phyloP scores from a whole-genome alignment of 83 land plant species.

The Picea mariana region DNA sequence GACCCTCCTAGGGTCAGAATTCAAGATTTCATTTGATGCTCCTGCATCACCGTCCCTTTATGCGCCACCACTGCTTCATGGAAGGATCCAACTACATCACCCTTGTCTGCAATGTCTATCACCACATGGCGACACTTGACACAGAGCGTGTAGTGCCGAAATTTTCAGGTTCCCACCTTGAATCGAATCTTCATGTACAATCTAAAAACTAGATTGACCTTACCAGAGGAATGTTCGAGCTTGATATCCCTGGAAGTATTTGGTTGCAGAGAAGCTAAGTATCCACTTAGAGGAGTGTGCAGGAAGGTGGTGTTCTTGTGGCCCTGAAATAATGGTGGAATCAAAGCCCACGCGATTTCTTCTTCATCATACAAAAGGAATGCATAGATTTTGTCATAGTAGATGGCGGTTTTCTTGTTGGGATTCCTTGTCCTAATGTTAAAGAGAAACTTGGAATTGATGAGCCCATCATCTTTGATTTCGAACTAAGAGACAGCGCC shows the following conservation, averaged over 20 bases:
- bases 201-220: constrained; percentile 6
- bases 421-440: constrained; percentile 30
- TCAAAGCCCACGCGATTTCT: constrained; percentile 18
- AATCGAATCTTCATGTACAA: constrained; percentile 6
- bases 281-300: background rate
- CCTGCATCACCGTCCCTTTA: too few species aligned
- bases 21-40: too few species aligned
- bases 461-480: background rate
- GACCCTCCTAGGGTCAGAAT: too few species aligned
- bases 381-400: constrained; percentile 23
- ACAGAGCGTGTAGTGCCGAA: background rate
- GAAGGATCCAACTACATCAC: background rate
- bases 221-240: background rate
- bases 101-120: background rate
- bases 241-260: background rate
- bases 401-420: constrained; percentile 30
- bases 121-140: background rate
- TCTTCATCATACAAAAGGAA: constrained; percentile 16
- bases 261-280: background rate
- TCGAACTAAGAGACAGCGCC: constrained; percentile 2
- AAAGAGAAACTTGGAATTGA: constrained; percentile 21
- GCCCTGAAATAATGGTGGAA: constrained; percentile 30
- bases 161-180: constrained; percentile 14
- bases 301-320: constrained; percentile 32
- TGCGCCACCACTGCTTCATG: too few species aligned